Base-by-base conservation (phyloP, 2,329 filamentous ascomycete genomes). In the Aspergillus sclerotialis region DNA sequence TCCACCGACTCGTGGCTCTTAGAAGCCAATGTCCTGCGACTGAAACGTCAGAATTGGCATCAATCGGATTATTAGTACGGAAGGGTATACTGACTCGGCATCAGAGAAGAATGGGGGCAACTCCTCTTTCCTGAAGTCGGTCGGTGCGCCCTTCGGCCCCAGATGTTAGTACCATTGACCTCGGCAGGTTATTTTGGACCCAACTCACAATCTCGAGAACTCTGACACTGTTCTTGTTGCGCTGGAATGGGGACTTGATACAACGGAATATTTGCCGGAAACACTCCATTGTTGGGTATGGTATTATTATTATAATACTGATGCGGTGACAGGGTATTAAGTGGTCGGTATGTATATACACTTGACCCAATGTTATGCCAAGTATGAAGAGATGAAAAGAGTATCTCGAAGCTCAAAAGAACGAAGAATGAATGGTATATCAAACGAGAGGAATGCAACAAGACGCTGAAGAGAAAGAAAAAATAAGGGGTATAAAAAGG, bases 121-220 rank as follows among this genome's bases (percentile, higher is more conserved):
- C 38, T 65, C 55, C 45, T 65, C 60, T 35, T 63, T 64, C 24
- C 63, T 55, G 38, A 67, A 67, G 45, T 67, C 54, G 16, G 58
- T 67, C 21, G 64, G 64, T 29, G 48, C 53, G 13, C 64, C 61
- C 64, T 67, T 30, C 10, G 8, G 11, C 4, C 31, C 23, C 4
- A 7, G 9, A n/a, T 34, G 33, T 50, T 35, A 50, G 39, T 30
- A n/a, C 6, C 13, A 8, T 7, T 13, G n/a, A 3, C 13, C 11
- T 17, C 4, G 4, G 18, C 26, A 21, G 8, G 18, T 9, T 15
- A 1, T 5, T 13, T 4, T 8, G 16, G 7, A 9, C 15, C n/a
- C 9, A 7, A 18, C 54, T 43, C 36, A 63, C 59, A 36, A 63
- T 63, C 31, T 61, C 57, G 38, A 63, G 44, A n/a, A 45, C 46